Evolutionary conservation across 2,329 filamentous ascomycete species (phyloP), one percentile per base, ranked within the genome.

Genomic region (Clarireedia homoeocarpa): DNA sequence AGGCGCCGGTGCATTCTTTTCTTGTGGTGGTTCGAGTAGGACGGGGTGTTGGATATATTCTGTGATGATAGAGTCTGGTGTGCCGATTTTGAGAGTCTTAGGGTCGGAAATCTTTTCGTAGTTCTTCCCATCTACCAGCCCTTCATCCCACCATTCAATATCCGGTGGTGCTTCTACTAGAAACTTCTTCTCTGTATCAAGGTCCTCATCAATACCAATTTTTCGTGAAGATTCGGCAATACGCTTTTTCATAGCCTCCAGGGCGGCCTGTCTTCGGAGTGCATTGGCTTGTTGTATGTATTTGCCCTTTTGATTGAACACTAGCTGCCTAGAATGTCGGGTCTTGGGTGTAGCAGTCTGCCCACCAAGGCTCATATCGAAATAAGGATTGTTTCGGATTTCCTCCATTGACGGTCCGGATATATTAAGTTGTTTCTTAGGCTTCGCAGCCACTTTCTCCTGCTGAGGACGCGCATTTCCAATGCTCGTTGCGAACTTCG

Each of bases 121-220:
- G 55, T 80, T 85, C 44, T 81, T 80, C 44, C 86, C 89, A 51
- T 87, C 80, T 15, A 95, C 78, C 17, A 97, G 75, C 2, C 85
- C 89, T 73, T 97, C 91, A 65, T 99, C 94, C 89, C 92, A 97
- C 94, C 94, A 99, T 71, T 99, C 94, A 44, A 97, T 80, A 6
- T 86, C 86, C 4, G 94, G 94, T 9, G 94, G 94, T 34, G 80
- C 78, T 60, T 92, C 86, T 5, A 96, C 83, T 4, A 94, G 73
- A 69, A 92, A 97, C 34, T 90, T 88, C 71, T 92, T 95, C 71
- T 99, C 92, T 49, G 88, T 84, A 59, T 95, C 86, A 30, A 89
- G 73, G 63, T 92, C 92, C 69, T 97, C 92, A 66, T 97, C 92
- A 60, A 97, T 89, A 48, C 91, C 91, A n/a, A 88, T 90, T 70